Conservation (phyloP, 495 filamentous ascomycete genomes). For the Xylaria venustula region DNA sequence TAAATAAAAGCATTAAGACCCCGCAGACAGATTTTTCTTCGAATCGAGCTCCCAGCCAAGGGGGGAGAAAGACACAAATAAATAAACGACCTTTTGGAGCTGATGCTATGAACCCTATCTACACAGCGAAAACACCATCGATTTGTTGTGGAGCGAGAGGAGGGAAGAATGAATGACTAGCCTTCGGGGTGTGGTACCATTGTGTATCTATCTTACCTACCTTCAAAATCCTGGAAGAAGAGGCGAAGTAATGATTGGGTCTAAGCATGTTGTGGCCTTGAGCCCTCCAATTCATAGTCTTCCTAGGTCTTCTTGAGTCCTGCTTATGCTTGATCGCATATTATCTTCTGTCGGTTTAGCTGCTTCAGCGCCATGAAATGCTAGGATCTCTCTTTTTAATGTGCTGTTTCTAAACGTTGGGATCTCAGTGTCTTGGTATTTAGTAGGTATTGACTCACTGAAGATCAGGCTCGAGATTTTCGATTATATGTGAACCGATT, state of each 20-base stretch:
- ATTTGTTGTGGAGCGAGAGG: constrained; percentile 2
- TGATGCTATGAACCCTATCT: constrained; percentile 3
- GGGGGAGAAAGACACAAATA: background rate
- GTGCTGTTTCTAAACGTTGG: too few relatives aligned
- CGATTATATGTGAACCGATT: too few relatives aligned
- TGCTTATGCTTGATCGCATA: constrained; percentile 11
- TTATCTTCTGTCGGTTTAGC: constrained; percentile 9
- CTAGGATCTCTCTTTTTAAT: background rate
- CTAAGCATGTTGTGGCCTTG: background rate
- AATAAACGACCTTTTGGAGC: constrained; percentile 10
- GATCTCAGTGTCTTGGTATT: too few relatives aligned
- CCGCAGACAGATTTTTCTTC: too few relatives aligned
- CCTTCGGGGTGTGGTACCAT: background rate
- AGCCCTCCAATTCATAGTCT: background rate
- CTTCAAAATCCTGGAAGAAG: background rate
- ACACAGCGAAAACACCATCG: constrained; percentile 1
- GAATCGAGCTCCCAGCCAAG: too few relatives aligned
- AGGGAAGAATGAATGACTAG: background rate
- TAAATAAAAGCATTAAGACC: background rate
- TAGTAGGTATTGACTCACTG: too few relatives aligned
- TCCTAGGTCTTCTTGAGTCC: background rate
- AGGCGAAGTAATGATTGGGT: constrained; percentile 4
- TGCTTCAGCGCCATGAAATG: background rate
- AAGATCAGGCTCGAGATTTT: too few relatives aligned
- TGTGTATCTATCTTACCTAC: constrained; percentile 11